Conservation (phyloP, 306 rosid species). For the Gillenia trifoliata region DNA sequence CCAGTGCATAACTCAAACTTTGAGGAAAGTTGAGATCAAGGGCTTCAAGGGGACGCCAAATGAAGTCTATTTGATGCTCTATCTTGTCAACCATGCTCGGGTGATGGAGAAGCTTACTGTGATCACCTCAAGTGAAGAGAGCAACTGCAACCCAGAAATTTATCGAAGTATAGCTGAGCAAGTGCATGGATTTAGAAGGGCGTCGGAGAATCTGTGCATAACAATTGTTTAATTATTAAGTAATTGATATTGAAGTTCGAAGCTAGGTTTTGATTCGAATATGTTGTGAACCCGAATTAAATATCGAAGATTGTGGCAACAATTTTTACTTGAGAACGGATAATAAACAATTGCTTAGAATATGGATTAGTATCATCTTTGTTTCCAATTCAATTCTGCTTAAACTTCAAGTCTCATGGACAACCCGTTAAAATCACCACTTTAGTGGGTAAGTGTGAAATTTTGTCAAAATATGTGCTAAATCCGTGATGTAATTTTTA, state of each 20-base stretch:
- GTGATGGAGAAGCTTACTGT: constrained; percentile 4
- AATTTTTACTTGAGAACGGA: not conserved
- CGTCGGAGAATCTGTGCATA: constrained; percentile 7
- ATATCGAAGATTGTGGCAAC: not conserved
- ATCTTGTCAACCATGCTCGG: not conserved
- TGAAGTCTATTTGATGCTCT: constrained; percentile 14
- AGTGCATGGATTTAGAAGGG: not conserved
- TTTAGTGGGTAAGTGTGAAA: no score
- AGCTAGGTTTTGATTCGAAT: not conserved
- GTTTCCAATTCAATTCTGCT: no score
- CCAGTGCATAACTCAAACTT: not conserved
- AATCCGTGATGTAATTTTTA: no score
- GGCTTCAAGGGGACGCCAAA: constrained; percentile 14
- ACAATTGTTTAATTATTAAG: not conserved
- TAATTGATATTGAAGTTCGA: not conserved
- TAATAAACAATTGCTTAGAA: no score
- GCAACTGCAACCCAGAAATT: not conserved
- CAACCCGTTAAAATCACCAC: no score
- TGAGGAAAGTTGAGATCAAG: constrained; percentile 17
- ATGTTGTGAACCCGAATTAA: not conserved
- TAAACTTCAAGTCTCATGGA: no score
- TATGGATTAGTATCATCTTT: no score
- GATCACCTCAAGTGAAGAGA: not conserved
- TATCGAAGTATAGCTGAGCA: not conserved
- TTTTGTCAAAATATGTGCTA: no score